Base-by-base conservation (phyloP, 805 yeast genomes). In the Maudiozyma turicensis region DNA sequence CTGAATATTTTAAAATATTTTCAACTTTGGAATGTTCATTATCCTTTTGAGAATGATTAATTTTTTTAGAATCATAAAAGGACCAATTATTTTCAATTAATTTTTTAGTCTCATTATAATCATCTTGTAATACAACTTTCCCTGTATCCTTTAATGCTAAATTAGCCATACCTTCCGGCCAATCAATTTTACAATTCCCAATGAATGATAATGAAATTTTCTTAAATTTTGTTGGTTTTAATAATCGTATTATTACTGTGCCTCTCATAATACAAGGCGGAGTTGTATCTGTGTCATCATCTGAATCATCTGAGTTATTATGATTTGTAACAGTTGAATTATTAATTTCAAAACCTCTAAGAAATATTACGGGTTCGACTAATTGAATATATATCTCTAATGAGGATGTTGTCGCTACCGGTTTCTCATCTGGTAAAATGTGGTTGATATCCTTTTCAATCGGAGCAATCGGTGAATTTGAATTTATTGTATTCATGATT, bases 161-260 rank as follows among this genome's bases (percentile, higher is more conserved):
- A 0, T 96, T 96, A 0, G 97, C 96, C 30, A 90, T 88, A 1
- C 97, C 97, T 60, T 91, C 96, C 2, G 96, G 96, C 96, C 96
- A 89, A 51, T 89, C 95, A 0, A 96, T 87, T 54, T 83, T 73
- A 37, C 84, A 76, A 1, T 63, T 58, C 1, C 96, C 96, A 43
- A 72, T 72, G 55, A 89, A 78, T 2, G 72, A 69, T 47, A 89
- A 69, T 5, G 66, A 61, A 10, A 89, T 76, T 15, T 76, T 62
- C 61, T 84, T 86, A 52, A 89, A 71, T 61, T 80, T 84, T 30
- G 82, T 73, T 0, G 90, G 81, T 57, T 86, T 88, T 40, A 78
- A 57, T 6, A 89, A 75, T 46, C 86, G 72, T 6, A 89, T 47
- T 43, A 81, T 77, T 13, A 89, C 68, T 31, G 88, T 77, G 1